A percentile compares a stretch with the other conserved stretches of the same genome.
These are phyloP conservation scores for Debaryomycetaceae sp. DNA, from an alignment of 1,139 yeast species.

Conservation along the genomic window DNA sequence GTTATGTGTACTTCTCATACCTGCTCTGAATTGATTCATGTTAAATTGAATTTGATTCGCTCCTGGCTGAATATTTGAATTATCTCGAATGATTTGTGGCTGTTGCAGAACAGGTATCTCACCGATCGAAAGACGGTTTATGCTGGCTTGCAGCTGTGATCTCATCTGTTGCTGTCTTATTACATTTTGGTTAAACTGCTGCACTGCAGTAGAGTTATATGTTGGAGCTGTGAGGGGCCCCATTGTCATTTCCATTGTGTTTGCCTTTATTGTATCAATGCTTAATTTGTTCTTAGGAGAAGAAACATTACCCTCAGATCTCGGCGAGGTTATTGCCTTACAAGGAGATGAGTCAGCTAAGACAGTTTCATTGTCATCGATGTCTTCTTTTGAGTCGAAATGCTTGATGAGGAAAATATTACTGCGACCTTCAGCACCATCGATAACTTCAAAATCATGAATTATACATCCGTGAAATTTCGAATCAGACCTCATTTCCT, in stretches of 20 bases:
- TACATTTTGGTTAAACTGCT: conserved; percentile 14
- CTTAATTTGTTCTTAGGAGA: conserved; percentile 8
- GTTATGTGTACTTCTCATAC: neutral
- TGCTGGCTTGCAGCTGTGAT: neutral
- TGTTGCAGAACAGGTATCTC: neutral
- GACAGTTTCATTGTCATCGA: conserved; percentile 42
- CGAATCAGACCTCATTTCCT: conserved; percentile 11
- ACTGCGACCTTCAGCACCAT: conserved; percentile 5
- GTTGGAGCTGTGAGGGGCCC: conserved; percentile 40
- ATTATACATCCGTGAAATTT: conserved; percentile 24
- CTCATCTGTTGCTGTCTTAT: conserved; percentile 12
- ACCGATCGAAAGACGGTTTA: neutral
- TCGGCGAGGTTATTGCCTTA: conserved; percentile 14
- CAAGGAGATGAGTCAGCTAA: conserved; percentile 40
- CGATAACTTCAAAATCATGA: conserved; percentile 22
- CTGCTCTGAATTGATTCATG: neutral
- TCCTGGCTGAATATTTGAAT: neutral
- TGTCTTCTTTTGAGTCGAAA: conserved; percentile 10
- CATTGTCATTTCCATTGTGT: conserved; percentile 10
- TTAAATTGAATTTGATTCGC: neutral
- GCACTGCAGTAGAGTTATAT: conserved; percentile 21
- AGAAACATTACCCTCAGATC: neutral
- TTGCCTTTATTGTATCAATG: conserved; percentile 18
- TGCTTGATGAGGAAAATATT: conserved; percentile 10
- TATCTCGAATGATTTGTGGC: neutral